Percentiles rank a stretch among this genome's conserved stretches.
These are phyloP conservation scores for Taphrina pruni DNA, from an alignment of 1,139 yeast species.

Conservation along the genomic window DNA sequence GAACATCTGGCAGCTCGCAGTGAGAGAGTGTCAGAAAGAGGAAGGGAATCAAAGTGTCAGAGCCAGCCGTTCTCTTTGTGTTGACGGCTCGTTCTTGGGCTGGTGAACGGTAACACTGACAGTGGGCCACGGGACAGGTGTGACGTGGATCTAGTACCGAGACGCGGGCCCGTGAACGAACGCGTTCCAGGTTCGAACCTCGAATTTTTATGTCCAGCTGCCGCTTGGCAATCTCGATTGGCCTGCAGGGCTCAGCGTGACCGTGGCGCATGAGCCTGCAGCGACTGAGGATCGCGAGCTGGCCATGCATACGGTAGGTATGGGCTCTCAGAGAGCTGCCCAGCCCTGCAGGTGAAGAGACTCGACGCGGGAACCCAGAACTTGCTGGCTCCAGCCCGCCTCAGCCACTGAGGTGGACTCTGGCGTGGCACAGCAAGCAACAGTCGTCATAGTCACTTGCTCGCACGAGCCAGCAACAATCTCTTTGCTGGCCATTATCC, in stretches of 20 bases:
- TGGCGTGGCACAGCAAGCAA: constrained; percentile 16
- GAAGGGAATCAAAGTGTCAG: too few species aligned
- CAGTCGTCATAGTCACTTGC: constrained; percentile 20
- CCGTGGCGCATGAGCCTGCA: background rate
- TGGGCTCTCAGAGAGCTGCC: too few species aligned
- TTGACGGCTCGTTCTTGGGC: background rate
- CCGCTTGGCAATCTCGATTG: background rate
- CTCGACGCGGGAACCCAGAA: too few species aligned
- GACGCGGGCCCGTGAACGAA: too few species aligned
- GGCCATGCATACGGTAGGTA: background rate
- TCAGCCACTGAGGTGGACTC: background rate
- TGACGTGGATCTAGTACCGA: background rate
- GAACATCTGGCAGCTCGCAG: background rate
- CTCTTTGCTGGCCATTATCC: background rate
- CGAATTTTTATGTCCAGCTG: too few species aligned
- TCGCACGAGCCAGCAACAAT: background rate
- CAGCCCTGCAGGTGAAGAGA: too few species aligned
- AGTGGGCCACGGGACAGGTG: background rate
- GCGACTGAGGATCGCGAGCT: constrained; percentile 1
- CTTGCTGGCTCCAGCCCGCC: too few species aligned
- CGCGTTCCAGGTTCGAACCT: too few species aligned
- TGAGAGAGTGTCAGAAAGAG: background rate
- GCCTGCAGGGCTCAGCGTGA: background rate
- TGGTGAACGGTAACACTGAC: too few species aligned
- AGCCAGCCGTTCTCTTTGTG: background rate